Base-by-base conservation (phyloP, 768 basidiomycete species). In the Hysterangium stoloniferum region DNA sequence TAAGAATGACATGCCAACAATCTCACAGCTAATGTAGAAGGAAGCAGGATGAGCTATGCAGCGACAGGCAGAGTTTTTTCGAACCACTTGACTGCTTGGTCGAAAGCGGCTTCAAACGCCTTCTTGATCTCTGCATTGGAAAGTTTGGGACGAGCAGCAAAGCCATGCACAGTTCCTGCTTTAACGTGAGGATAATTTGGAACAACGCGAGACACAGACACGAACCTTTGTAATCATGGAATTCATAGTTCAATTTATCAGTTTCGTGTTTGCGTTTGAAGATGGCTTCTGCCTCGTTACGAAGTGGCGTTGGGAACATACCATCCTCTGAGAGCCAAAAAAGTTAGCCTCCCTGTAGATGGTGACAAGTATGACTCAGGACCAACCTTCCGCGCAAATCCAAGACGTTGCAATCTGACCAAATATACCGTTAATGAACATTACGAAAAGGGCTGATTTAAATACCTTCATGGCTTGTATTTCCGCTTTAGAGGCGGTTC, bases 121-220 rank as follows among this genome's bases (percentile, higher is more conserved):
- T 66, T 67, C 54, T 69, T 69, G 42, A 75, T 66, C 25, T 71
- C 70, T 1, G 69, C 66, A 11, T 70, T 62, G 5, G 53, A 57
- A 31, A 76, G 61, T 51, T 74, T 71, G 3, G 75, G 76, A 12
- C 75, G 67, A 25, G 65, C 62, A 2, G 74, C 74, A 22, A 78
- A 78, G 22, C 77, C 73, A 48, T 75, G 77, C 6, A 55, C 59
- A 13, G 71, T 77, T 54, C 70, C 75, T 75, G 38, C 6, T 43
- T n/a, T n/a, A 33, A n/a, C 3, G 19, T 11, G 34, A 50, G 15
- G 58, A 37, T 49, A 49, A 46, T 47, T 51, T 35, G 12, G 38
- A 28, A 28, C n/a, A n/a, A n/a, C n/a, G n/a, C n/a, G 13, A 17
- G 27, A 19, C 2, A 45, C 45, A 8, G 35, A 52, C 25, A 29